phyloP scores from a whole-genome alignment of 768 basidiomycete genomes.

The Hypsizygus marmoreus region DNA sequence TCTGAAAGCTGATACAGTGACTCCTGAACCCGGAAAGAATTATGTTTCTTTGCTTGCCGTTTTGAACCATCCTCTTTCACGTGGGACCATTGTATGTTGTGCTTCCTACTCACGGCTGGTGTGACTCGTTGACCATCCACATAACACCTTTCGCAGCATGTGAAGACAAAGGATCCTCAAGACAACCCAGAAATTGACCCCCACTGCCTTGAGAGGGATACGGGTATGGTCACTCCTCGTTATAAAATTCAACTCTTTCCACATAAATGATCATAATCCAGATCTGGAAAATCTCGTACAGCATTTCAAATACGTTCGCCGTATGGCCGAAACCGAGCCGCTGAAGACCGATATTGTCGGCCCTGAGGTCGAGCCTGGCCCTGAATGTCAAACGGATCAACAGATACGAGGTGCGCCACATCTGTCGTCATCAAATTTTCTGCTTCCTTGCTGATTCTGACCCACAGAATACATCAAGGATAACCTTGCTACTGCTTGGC shows the following conservation, averaged over 20 bases:
- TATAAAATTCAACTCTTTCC: too few relatives aligned
- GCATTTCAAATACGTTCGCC: constrained; percentile 18
- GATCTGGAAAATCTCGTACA: constrained; percentile 18
- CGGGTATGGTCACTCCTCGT: constrained; percentile 28
- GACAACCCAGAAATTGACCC: constrained; percentile 41
- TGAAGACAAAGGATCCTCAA: constrained; percentile 31
- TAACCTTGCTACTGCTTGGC: constrained; percentile 12
- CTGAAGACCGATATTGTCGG: constrained; percentile 20
- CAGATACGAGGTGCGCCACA: constrained; percentile 34
- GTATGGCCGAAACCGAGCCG: constrained; percentile 17
- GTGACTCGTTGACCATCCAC: too few relatives aligned
- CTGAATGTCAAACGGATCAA: constrained; percentile 29
- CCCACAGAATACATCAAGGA: too few relatives aligned
- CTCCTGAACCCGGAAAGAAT: constrained; percentile 39
- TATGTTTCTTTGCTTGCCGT: constrained; percentile 41
- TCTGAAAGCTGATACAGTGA: constrained; percentile 29
- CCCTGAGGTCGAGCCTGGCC: constrained; percentile 28
- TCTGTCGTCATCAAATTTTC: background rate
- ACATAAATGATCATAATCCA: background rate
- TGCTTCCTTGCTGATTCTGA: background rate
- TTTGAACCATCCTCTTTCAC: constrained; percentile 46
- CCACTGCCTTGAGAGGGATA: constrained; percentile 41
- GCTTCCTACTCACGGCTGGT: background rate
- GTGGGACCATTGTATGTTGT: constrained; percentile 48
- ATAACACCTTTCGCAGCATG: constrained; percentile 32